A percentile compares a stretch with the other conserved stretches of the same genome.
Evolutionary conservation across 2,329 filamentous ascomycete genomes (phyloP).

Genomic region (Fusarium oligoseptatum): DNA sequence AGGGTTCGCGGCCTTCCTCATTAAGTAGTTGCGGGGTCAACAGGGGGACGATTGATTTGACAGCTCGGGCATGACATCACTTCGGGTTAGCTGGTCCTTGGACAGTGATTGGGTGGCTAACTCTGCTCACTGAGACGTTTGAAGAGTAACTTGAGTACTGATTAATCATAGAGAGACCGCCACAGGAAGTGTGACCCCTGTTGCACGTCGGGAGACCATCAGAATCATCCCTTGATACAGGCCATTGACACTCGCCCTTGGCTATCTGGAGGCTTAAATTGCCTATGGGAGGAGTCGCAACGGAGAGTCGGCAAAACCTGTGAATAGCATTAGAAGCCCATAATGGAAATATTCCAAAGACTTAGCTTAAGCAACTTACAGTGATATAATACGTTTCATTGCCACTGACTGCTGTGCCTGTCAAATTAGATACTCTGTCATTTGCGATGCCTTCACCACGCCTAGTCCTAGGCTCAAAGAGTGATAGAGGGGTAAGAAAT

Average conservation of each 20-base stretch:
- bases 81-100: not conserved
- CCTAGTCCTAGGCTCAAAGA: too few relatives aligned
- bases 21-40: constrained; percentile 28
- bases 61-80: not conserved
- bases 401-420: too few relatives aligned
- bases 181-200: not conserved
- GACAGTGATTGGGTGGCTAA: not conserved
- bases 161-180: not conserved
- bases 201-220: not conserved
- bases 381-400: too few relatives aligned
- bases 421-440: too few relatives aligned
- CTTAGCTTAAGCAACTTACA: too few relatives aligned
- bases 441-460: too few relatives aligned
- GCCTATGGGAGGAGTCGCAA: not conserved
- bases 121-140: not conserved
- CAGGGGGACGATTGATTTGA: not conserved
- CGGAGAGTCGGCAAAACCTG: not conserved
- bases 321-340: too few relatives aligned
- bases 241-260: not conserved
- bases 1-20: constrained; percentile 26
- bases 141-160: not conserved
- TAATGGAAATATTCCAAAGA: not conserved
- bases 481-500: too few relatives aligned
- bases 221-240: not conserved
- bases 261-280: not conserved